phyloP scores from a whole-genome alignment of 495 filamentous ascomycete genomes.

The Penicillium tannophilum region DNA sequence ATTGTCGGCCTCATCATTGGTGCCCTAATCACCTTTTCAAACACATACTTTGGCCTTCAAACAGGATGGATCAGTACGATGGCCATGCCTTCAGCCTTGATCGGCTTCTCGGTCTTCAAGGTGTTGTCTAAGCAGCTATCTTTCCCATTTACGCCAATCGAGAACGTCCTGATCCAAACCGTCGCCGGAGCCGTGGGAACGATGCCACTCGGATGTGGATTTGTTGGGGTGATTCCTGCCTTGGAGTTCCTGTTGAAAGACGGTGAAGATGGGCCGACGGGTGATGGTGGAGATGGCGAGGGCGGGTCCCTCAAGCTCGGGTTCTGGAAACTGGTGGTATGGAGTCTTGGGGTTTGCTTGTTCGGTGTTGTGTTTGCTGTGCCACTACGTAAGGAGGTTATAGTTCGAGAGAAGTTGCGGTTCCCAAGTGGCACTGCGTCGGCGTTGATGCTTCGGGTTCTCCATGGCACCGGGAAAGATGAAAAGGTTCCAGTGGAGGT shows the following conservation, averaged over 20 bases:
- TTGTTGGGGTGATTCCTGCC: slow-evolving; percentile 91
- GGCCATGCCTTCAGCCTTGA: slow-evolving; percentile 90
- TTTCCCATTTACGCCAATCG: slow-evolving; percentile 86
- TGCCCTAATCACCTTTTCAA: slow-evolving; percentile 88
- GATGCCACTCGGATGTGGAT: slow-evolving; percentile 95
- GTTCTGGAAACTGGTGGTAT: slow-evolving; percentile 77
- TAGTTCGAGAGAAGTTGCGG: slow-evolving; percentile 86
- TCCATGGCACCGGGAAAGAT: slow-evolving; percentile 65
- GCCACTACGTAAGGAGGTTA: slow-evolving; percentile 81
- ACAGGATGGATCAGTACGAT: slow-evolving; percentile 89
- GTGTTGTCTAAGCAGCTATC: slow-evolving; percentile 66
- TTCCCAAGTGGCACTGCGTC: slow-evolving; percentile 97
- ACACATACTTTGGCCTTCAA: slow-evolving; percentile 97
- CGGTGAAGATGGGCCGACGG: slow-evolving; percentile 60
- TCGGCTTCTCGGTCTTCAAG: slow-evolving; percentile 97
- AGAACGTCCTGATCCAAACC: slow-evolving; percentile 97
- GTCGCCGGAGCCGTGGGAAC: slow-evolving; percentile 94
- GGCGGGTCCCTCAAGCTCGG: slow-evolving; percentile 73
- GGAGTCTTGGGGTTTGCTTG: slow-evolving; percentile 88
- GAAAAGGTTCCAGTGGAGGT: slow-evolving; percentile 22
- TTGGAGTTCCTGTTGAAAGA: slow-evolving; percentile 80
- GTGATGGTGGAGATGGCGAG: slow-evolving; percentile 57
- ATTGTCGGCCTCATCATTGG: slow-evolving; percentile 82
- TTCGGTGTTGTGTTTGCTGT: slow-evolving; percentile 98
- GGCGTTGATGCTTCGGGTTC: slow-evolving; percentile 84